phyloP scores from a whole-genome alignment of 2,329 filamentous ascomycete genomes.

The Diatrype stigma region DNA sequence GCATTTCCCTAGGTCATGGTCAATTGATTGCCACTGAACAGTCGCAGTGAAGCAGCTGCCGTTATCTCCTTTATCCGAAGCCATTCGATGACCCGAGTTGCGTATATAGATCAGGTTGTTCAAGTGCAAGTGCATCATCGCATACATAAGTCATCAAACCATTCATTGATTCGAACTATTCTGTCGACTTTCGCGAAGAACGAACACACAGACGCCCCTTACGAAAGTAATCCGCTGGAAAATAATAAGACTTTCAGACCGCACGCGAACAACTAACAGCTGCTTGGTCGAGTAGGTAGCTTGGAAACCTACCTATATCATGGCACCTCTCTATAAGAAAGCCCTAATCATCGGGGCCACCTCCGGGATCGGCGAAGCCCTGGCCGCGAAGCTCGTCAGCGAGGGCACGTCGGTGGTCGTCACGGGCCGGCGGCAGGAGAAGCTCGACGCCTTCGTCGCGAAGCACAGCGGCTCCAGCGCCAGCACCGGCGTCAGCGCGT shows the following conservation, averaged over 20 bases:
- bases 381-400: constrained; percentile 32
- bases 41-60: not conserved
- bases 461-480: constrained; percentile 29
- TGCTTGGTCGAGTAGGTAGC: no score
- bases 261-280: no score
- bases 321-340: constrained; percentile 47
- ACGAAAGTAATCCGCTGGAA: no score
- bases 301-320: no score
- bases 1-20: no score
- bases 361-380: constrained; percentile 43
- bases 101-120: not conserved
- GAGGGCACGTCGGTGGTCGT: constrained; percentile 41
- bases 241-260: no score
- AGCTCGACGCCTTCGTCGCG: constrained; percentile 40
- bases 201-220: no score
- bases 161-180: no score
- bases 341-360: constrained; percentile 48
- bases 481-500: constrained; percentile 20
- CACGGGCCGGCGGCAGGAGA: constrained; percentile 42
- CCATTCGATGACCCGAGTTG: not conserved
- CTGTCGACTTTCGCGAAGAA: no score
- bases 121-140: no score
- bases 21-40: no score
- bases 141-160: no score
- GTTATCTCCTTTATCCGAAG: not conserved